Conservation (phyloP, 2,329 filamentous ascomycete species). For the Fusarium domesticum region DNA sequence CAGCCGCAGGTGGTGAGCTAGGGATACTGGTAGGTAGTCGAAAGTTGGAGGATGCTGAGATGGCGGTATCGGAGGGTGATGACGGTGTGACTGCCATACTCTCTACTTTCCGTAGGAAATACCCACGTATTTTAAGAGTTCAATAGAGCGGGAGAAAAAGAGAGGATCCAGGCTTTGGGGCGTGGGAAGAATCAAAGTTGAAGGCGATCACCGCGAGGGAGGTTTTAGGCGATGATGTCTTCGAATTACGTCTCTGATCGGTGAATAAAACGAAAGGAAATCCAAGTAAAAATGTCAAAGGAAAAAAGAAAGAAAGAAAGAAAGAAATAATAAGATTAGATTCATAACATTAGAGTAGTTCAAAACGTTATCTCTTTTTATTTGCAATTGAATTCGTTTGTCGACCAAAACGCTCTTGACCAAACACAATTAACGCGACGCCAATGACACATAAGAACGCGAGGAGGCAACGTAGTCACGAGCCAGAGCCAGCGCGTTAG, state of each 20-base stretch:
- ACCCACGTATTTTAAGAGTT: no score
- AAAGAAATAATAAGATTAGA: not conserved
- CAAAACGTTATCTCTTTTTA: not conserved
- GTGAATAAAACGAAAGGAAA: constrained; percentile 9
- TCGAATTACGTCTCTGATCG: constrained; percentile 16
- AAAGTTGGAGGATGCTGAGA: constrained; percentile 32
- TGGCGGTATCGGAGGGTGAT: constrained; percentile 31
- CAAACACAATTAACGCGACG: constrained; percentile 15
- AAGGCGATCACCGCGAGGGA: constrained; percentile 5
- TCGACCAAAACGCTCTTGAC: constrained; percentile 1
- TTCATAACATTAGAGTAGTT: not conserved
- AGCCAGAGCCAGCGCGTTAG: constrained; percentile 25
- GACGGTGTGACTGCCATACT: constrained; percentile 12
- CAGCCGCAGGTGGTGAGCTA: constrained; percentile 37
- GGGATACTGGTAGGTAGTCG: constrained; percentile 35
- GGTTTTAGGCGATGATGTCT: constrained; percentile 23
- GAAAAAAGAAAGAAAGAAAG: not conserved
- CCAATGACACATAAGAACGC: constrained; percentile 33
- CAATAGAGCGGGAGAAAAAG: not conserved
- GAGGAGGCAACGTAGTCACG: constrained; percentile 37
- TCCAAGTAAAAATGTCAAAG: not conserved
- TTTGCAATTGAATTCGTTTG: constrained; percentile 7
- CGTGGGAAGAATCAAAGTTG: constrained; percentile 6
- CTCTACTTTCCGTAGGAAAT: no score
- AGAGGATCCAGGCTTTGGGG: not conserved